These are phyloP conservation scores for Schwanniomyces occidentalis DNA, from an alignment of 805 yeast genomes.

Conservation along the genomic window DNA sequence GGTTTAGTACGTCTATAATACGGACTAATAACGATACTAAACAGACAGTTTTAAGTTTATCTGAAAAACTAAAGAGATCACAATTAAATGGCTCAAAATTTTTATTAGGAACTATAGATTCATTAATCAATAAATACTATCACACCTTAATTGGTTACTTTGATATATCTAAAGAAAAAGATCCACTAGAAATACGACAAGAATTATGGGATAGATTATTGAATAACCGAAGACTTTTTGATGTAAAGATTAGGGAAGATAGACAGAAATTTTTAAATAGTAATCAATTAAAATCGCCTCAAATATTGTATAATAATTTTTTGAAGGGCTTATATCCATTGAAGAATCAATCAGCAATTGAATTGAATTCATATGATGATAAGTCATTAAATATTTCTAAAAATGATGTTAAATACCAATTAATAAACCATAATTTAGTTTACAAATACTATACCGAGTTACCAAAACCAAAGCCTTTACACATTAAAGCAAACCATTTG, in stretches of 20 bases:
- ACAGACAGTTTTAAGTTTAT: slow-evolving; percentile 1
- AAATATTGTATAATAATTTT: slow-evolving; percentile 11
- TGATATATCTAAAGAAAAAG: not conserved
- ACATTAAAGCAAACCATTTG: slow-evolving; percentile 25
- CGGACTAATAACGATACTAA: not conserved
- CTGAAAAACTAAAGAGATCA: slow-evolving; percentile 3
- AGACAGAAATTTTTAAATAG: slow-evolving; percentile 1
- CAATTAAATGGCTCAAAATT: slow-evolving; percentile 8
- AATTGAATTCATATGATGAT: slow-evolving; percentile 1
- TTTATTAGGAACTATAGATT: slow-evolving; percentile 11
- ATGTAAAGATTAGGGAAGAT: slow-evolving; percentile 1
- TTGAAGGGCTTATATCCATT: slow-evolving; percentile 20
- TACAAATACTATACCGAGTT: slow-evolving; percentile 25
- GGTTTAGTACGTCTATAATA: slow-evolving; percentile 4
- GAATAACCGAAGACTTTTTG: not conserved
- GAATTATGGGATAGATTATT: slow-evolving; percentile 5
- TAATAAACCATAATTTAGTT: slow-evolving; percentile 26
- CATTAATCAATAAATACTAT: slow-evolving; percentile 12
- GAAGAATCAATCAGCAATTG: slow-evolving; percentile 1
- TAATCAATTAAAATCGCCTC: slow-evolving; percentile 3
- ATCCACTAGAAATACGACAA: too few relatives aligned
- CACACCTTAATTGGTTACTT: not conserved
- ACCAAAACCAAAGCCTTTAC: slow-evolving; percentile 25
- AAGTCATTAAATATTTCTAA: slow-evolving; percentile 5
- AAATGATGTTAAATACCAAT: slow-evolving; percentile 13